phyloP scores from a whole-genome alignment of 352 stramenopile species.

The Globisporangium ultimum region DNA sequence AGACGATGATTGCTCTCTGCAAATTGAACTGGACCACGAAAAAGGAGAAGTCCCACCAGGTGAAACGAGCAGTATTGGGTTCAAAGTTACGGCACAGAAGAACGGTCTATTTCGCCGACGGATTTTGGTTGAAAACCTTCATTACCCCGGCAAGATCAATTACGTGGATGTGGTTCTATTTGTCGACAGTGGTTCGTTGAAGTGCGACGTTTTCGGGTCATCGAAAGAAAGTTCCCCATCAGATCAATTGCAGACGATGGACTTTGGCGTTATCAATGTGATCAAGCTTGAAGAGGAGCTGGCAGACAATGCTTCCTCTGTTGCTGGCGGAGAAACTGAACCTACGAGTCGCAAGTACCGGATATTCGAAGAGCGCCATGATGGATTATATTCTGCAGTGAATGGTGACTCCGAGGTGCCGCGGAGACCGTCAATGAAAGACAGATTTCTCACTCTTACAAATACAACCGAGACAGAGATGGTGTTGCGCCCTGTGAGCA shows the following conservation, averaged over 20 bases:
- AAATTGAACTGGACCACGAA: slow-evolving; percentile 62
- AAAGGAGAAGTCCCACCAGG: slow-evolving; percentile 70
- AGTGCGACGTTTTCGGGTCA: slow-evolving; percentile 28
- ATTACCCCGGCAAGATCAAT: slow-evolving; percentile 79
- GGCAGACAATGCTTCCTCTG: slow-evolving; percentile 19
- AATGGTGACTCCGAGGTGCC: neutral
- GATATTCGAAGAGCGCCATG: slow-evolving; percentile 41
- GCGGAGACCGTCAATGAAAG: slow-evolving; percentile 11
- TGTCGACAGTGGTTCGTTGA: slow-evolving; percentile 68
- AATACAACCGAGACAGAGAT: slow-evolving; percentile 54
- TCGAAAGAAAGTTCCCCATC: neutral
- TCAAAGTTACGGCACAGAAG: slow-evolving; percentile 60
- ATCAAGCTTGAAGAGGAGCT: slow-evolving; percentile 74
- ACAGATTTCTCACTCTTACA: slow-evolving; percentile 40
- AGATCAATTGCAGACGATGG: slow-evolving; percentile 14
- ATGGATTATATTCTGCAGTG: neutral
- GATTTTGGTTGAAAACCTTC: slow-evolving; percentile 81
- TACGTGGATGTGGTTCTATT: slow-evolving; percentile 79
- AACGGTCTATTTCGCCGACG: slow-evolving; percentile 77
- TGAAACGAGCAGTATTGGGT: slow-evolving; percentile 51
- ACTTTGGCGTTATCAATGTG: slow-evolving; percentile 66
- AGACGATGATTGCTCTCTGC: slow-evolving; percentile 70
- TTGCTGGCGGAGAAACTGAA: slow-evolving; percentile 29
- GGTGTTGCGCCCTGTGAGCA: slow-evolving; percentile 69
- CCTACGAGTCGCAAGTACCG: slow-evolving; percentile 47